Conservation (phyloP, 1,139 yeast genomes). For the Taphrina pruni region DNA sequence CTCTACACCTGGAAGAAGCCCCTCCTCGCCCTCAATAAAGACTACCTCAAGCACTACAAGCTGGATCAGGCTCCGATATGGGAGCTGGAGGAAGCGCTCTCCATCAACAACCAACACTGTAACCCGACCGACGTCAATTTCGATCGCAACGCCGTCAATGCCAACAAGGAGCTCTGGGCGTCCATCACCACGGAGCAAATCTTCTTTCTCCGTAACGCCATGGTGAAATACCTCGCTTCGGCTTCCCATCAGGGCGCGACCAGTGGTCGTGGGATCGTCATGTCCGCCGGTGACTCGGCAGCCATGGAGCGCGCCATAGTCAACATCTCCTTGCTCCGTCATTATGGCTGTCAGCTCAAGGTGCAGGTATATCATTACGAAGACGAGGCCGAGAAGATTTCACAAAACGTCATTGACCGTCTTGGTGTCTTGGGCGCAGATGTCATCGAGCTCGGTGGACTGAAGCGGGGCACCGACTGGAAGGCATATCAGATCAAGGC, state of each 20-base stretch:
- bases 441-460: slow-evolving; percentile 34
- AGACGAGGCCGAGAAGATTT: slow-evolving; percentile 29
- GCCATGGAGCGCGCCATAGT: slow-evolving; percentile 32
- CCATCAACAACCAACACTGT: slow-evolving; percentile 16
- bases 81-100: slow-evolving; percentile 14
- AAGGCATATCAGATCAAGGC: slow-evolving; percentile 41
- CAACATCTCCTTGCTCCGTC: slow-evolving; percentile 25
- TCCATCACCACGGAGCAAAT: background rate
- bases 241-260: slow-evolving; percentile 15
- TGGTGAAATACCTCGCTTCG: background rate
- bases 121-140: background rate
- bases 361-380: slow-evolving; percentile 26
- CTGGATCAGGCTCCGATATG: slow-evolving; percentile 12
- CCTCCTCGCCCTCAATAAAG: slow-evolving; percentile 8
- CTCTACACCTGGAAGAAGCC: slow-evolving; percentile 28
- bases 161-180: slow-evolving; percentile 5
- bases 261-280: slow-evolving; percentile 29
- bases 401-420: slow-evolving; percentile 1
- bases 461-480: slow-evolving; percentile 29
- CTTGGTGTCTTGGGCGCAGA: slow-evolving; percentile 4
- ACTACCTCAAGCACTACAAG: slow-evolving; percentile 9
- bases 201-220: background rate
- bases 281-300: slow-evolving; percentile 32
- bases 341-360: slow-evolving; percentile 26
- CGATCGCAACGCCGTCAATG: slow-evolving; percentile 22